Conservation (phyloP, 2,329 filamentous ascomycete genomes). For the Botrytis fragariae region DNA sequence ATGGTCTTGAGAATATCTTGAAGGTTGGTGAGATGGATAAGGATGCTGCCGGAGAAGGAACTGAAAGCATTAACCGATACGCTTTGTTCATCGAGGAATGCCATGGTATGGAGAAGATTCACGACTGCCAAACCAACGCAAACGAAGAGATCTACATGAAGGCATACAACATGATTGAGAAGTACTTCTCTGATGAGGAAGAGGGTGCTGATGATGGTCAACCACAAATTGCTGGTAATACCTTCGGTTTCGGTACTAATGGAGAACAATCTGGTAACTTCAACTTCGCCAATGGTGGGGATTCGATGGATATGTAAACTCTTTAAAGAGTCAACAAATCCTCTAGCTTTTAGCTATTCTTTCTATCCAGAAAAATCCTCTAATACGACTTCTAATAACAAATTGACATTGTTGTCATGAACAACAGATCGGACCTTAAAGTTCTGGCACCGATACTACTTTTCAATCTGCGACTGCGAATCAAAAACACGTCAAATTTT, state of each 20-base stretch:
- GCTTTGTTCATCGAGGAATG: constrained; percentile 98
- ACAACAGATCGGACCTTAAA: constrained; percentile 19
- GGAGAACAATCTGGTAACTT: constrained; percentile 78
- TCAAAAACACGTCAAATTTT: constrained; percentile 16
- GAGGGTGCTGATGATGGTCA: constrained; percentile 76
- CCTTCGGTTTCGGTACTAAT: constrained; percentile 76
- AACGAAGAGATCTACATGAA: constrained; percentile 99
- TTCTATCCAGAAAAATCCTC: constrained; percentile 21
- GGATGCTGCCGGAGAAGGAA: constrained; percentile 73
- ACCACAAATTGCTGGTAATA: constrained; percentile 59
- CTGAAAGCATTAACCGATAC: constrained; percentile 88
- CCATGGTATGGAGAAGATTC: constrained; percentile 99
- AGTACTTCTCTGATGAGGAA: constrained; percentile 99
- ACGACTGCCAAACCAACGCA: constrained; percentile 99
- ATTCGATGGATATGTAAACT: constrained; percentile 72
- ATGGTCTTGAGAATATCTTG: constrained; percentile 97
- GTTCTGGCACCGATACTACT: constrained; percentile 19
- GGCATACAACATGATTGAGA: constrained; percentile 99
- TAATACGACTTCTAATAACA: constrained; percentile 34
- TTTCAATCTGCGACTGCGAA: constrained; percentile 25
- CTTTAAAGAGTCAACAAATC: constrained; percentile 22
- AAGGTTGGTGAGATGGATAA: constrained; percentile 99
- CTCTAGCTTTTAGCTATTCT: constrained; percentile 26
- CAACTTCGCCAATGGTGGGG: constrained; percentile 81
- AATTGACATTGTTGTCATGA: constrained; percentile 28